Conservation (phyloP, 202 grass and related monocot species). For the Zizania palustris region DNA sequence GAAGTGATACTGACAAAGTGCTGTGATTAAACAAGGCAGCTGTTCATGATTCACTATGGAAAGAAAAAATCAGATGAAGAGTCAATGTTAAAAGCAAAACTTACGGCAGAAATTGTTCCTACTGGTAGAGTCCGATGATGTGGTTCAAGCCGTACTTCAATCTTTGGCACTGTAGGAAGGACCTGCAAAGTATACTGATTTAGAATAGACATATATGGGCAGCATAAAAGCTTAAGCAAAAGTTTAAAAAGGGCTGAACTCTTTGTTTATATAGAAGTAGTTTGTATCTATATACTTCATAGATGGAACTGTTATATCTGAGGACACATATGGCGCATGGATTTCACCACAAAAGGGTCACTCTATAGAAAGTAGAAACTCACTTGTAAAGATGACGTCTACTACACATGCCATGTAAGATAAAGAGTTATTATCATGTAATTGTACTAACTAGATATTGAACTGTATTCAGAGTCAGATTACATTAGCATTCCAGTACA, state of each 20-base stretch:
- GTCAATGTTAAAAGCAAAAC: conserved; percentile 19
- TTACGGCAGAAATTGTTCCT: conserved; percentile 77
- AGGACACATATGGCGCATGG: neutral
- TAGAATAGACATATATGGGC: conserved; percentile 21
- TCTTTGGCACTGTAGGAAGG: conserved; percentile 78
- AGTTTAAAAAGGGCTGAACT: neutral
- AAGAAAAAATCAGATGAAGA: neutral
- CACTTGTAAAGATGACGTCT: neutral
- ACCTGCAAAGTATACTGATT: conserved; percentile 47
- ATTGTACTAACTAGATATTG: conserved; percentile 17
- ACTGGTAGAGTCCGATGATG: conserved; percentile 81
- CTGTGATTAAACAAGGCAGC: neutral
- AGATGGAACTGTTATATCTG: neutral
- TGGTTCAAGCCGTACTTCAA: conserved; percentile 67
- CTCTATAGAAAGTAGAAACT: conserved; percentile 8
- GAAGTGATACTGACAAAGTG: neutral
- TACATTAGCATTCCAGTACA: neutral
- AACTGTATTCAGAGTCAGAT: neutral
- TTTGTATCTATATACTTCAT: neutral
- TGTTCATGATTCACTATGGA: conserved; percentile 7
- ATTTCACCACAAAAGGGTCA: conserved; percentile 7
- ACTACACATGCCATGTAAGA: neutral
- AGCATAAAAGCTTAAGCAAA: neutral
- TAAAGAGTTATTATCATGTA: neutral
- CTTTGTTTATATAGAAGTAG: neutral